A percentile compares a stretch with the other conserved stretches of the same genome.
Conservation (phyloP, 2,329 filamentous ascomycete species). For the Tolypocladium inflatum region DNA sequence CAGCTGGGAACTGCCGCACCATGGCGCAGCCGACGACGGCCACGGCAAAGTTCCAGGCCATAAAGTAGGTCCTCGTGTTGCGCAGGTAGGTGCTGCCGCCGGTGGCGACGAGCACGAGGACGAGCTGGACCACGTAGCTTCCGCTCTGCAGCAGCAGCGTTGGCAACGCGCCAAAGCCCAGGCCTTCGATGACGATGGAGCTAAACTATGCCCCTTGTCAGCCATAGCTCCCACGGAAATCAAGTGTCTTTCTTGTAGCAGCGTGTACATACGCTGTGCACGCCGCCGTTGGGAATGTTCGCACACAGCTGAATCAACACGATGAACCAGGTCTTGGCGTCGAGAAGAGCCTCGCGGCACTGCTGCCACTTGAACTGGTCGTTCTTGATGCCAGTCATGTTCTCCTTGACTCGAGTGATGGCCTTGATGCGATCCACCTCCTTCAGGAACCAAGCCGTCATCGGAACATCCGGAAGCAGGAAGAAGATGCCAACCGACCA, state of each 20-base stretch:
- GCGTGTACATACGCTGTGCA: constrained; percentile 10
- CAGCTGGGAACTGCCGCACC: constrained; percentile 10
- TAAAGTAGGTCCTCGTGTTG: constrained; percentile 16
- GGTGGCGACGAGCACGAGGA: constrained; percentile 13
- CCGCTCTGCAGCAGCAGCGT: constrained; percentile 12
- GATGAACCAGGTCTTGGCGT: constrained; percentile 16
- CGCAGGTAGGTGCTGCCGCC: constrained; percentile 11
- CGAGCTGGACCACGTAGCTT: constrained; percentile 10
- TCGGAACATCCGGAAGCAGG: constrained; percentile 12
- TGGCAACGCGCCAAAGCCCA: constrained; percentile 14
- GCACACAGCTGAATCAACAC: constrained; percentile 13
- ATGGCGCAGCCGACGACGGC: constrained; percentile 12
- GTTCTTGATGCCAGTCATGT: constrained; percentile 25
- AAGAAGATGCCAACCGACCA: constrained; percentile 12
- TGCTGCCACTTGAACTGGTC: constrained; percentile 13
- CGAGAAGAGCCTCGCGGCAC: constrained; percentile 12
- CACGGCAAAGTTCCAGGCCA: constrained; percentile 11
- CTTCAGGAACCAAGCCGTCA: constrained; percentile 17
- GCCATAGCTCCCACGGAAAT: not conserved
- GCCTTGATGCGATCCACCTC: constrained; percentile 17
- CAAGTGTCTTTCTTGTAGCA: not conserved
- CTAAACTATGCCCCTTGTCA: constrained; percentile 10
- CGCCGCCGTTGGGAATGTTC: constrained; percentile 20
- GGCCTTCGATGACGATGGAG: constrained; percentile 14
- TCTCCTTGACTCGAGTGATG: constrained; percentile 18